A percentile compares a stretch with the other conserved stretches of the same genome.
phyloP scores from a whole-genome alignment of 2,329 filamentous ascomycete genomes.

The Pseudocercospora vitis region DNA sequence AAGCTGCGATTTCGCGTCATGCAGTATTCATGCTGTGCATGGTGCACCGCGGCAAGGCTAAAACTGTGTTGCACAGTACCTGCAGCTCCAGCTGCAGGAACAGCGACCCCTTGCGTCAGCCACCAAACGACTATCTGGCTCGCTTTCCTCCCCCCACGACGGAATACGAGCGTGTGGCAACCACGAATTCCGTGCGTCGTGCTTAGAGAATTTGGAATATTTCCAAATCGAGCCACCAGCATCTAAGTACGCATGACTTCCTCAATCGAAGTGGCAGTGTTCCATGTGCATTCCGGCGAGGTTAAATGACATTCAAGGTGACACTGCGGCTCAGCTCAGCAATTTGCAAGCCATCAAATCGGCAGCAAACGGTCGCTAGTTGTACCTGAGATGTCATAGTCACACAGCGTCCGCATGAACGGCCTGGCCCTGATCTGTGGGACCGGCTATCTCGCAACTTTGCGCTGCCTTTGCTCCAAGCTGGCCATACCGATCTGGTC shows the following conservation, averaged over 20 bases:
- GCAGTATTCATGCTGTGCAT: not conserved
- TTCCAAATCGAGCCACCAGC: too few relatives aligned
- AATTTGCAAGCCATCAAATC: not conserved
- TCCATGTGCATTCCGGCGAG: too few relatives aligned
- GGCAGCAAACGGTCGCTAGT: not conserved
- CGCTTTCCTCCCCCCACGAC: not conserved
- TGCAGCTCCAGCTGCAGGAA: constrained; percentile 10
- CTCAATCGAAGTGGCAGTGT: too few relatives aligned
- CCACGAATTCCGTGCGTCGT: too few relatives aligned
- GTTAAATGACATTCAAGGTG: too few relatives aligned
- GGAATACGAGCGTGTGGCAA: not conserved
- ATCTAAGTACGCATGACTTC: too few relatives aligned
- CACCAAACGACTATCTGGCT: constrained; percentile 7
- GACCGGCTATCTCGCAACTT: too few relatives aligned
- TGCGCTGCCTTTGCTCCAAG: too few relatives aligned
- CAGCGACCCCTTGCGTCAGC: constrained; percentile 15
- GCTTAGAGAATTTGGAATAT: too few relatives aligned
- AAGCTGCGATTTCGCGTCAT: constrained; percentile 10
- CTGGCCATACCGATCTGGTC: too few relatives aligned
- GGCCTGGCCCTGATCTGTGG: too few relatives aligned
- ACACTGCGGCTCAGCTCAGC: too few relatives aligned
- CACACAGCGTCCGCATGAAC: not conserved
- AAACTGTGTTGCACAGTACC: constrained; percentile 15
- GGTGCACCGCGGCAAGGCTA: constrained; percentile 11
- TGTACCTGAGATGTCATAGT: not conserved